Base-by-base conservation (phyloP, 495 filamentous ascomycete species). In the Opeltia flavorubescens region DNA sequence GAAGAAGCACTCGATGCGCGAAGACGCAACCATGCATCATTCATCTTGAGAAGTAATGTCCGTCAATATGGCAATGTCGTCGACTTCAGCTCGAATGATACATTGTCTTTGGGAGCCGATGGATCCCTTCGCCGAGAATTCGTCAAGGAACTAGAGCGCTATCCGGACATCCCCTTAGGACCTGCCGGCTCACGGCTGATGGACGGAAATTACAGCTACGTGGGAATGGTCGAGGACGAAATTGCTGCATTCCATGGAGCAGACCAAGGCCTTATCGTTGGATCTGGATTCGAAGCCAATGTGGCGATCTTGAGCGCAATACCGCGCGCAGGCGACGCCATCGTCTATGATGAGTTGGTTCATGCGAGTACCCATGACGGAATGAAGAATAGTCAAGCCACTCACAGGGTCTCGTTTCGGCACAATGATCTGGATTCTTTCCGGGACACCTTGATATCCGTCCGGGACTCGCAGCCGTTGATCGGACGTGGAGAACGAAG, bases 331-430 rank as follows among this genome's bases (percentile, higher is more conserved):
- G 80, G 77, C 5, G 85, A 91, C 64, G 57, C 75, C 4, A 68
- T 91, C 6, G 50, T 89, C 3, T 80, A 81, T 54, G 85, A 91
- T 58, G 80, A 80, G 58, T 61, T 78, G 27, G 76, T 89, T 18
- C 85, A 89, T 55, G 85, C 85, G 1, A 86, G 81, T 55, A 73
- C 80, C 0, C 81, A 83, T 46, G 84, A 88, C 34, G 85, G 85
- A 0, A 86, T 89, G 80, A 62, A 74, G 15, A 49, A 80, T 17
- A 78, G 72, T 17, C 63, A 80, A 5, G 78, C 82, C 0, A 57
- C 54, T 1, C 61, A 49, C 9, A 62, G 58, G 11, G 51, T 75
- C 1, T 49, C 66, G 8, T 87, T 91, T 55, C 21, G 47, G 3
- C 85, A 91, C 55, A 84, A 83, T 58, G 73, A 60, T 0, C 62